Percentiles rank a stretch among this genome's conserved stretches.
Evolutionary conservation across 2,329 filamentous ascomycete species (phyloP).

Genomic region (Didymella pinodella): DNA sequence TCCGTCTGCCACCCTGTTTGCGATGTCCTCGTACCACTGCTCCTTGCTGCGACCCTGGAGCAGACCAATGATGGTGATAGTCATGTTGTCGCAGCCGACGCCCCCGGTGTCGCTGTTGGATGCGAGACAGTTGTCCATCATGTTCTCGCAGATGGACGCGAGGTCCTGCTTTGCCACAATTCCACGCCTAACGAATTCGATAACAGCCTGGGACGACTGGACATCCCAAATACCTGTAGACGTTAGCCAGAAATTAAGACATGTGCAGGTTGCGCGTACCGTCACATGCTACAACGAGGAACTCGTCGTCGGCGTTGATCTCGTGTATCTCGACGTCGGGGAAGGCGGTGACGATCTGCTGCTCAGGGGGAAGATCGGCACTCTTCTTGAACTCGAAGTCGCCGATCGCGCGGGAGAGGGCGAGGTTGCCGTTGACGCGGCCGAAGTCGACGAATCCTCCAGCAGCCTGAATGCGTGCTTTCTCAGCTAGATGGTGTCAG

Average conservation of each 20-base stretch:
- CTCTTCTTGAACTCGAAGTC: slow-evolving; percentile 99
- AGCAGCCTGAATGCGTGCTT: slow-evolving; percentile 92
- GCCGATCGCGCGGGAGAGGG: slow-evolving; percentile 94
- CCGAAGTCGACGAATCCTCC: slow-evolving; percentile 99
- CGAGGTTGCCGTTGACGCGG: slow-evolving; percentile 96
- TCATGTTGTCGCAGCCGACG: slow-evolving; percentile 99
- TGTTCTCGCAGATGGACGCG: slow-evolving; percentile 96
- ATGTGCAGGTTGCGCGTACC: slow-evolving; percentile 37
- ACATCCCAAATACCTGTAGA: slow-evolving; percentile 95
- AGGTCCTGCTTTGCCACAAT: slow-evolving; percentile 97
- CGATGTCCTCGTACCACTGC: slow-evolving; percentile 97
- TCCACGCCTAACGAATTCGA: slow-evolving; percentile 95
- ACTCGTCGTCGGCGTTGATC: slow-evolving; percentile 91
- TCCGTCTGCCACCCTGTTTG: slow-evolving; percentile 90
- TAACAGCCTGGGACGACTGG: slow-evolving; percentile 95
- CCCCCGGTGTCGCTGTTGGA: slow-evolving; percentile 98
- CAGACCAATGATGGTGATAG: slow-evolving; percentile 89
- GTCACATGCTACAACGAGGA: slow-evolving; percentile 61
- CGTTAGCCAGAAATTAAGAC: slow-evolving; percentile 19
- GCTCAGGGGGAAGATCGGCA: slow-evolving; percentile 93
- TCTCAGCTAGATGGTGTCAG: slow-evolving; percentile 73
- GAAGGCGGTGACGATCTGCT: slow-evolving; percentile 97
- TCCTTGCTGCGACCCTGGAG: slow-evolving; percentile 92
- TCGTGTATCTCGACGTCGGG: slow-evolving; percentile 94
- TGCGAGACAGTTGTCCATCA: slow-evolving; percentile 99